Base-by-base conservation (phyloP, 2,329 filamentous ascomycete species). In the Diaporthe velutina region DNA sequence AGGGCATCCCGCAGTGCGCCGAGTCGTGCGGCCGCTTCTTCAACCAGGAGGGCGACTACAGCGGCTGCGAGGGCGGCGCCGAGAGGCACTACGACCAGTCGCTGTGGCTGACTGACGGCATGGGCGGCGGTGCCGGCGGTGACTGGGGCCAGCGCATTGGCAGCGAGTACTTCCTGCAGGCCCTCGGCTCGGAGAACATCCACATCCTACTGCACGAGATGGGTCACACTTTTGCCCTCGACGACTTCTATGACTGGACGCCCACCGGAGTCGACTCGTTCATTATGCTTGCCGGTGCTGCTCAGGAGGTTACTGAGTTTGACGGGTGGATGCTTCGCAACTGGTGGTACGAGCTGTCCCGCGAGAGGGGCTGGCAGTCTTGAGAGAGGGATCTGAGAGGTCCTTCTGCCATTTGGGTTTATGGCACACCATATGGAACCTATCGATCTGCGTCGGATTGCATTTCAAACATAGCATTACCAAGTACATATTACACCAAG, bases 261-360 rank as follows among this genome's bases (percentile, higher is more conserved):
- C 61, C 61, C 0, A 50, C 61, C 0, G 61, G 61, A 19, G 17
- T 35, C 0, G 22, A 1, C 12, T 52, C 42, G 12, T 67, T 67
- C 13, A 52, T 38, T 76, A 87, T 88, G 86, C 78, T 83, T 70
- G 85, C 86, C 54, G 86, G 86, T 10, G 83, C 83, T 48, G 80
- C 86, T 0, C 80, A 77, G 33, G 74, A 81, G 66, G 81, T 88
- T 25, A 88, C 86, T 4, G 85, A 88, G 55, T 88, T 88, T 64
- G 86, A 88, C 71, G 85, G 84, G 19, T 88, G 86, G 86, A 88
- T 88, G 86, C 78, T 84, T 55, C 79, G 85, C 2, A 85, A 88
- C 78, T 88, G 85, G 85, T 88, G 85, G 85, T 80, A 67, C 2
- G 61, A 67, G 30, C 42, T 67, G 22, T 67, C 61, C 28, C 61